phyloP scores from a whole-genome alignment of 225 moss, liverwort and hornwort genomes.

The Bryoerythrophyllum caledonicum region DNA sequence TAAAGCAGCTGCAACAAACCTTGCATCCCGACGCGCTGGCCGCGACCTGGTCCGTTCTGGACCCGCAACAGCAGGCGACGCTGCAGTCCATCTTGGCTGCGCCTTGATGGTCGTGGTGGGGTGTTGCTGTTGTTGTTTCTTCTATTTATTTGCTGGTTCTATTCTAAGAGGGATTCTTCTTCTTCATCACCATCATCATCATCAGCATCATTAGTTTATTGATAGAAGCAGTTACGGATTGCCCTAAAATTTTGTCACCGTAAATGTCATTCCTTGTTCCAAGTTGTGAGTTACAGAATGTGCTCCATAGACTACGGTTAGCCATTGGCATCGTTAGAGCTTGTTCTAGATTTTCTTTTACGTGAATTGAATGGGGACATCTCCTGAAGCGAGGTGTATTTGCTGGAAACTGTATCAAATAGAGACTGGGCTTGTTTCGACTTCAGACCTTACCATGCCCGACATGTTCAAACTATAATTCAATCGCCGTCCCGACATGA shows the following conservation, averaged over 20 bases:
- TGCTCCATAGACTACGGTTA: conserved; percentile 47
- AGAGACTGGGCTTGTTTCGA: conserved; percentile 26
- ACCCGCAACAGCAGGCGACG: conserved; percentile 87
- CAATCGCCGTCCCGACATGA: conserved; percentile 16
- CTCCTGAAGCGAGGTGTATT: conserved; percentile 35
- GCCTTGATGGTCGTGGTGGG: conserved; percentile 27
- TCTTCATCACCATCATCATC: background rate
- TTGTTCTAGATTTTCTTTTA: conserved; percentile 33
- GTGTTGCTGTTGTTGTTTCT: too few species aligned
- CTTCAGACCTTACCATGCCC: conserved; percentile 26
- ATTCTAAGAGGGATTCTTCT: conserved; percentile 21
- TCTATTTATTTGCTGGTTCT: conserved; percentile 33
- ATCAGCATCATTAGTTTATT: conserved; percentile 33
- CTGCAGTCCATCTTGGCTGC: conserved; percentile 89
- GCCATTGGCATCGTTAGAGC: conserved; percentile 49
- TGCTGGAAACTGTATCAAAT: conserved; percentile 45
- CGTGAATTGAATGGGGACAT: conserved; percentile 40
- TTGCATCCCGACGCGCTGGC: conserved; percentile 79
- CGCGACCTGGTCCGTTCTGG: conserved; percentile 84
- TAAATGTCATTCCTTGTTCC: conserved; percentile 46
- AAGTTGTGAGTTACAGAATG: conserved; percentile 43
- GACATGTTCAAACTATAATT: conserved; percentile 30
- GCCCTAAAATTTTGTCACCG: conserved; percentile 52
- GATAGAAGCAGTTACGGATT: conserved; percentile 43
- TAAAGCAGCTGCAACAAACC: conserved; percentile 82